phyloP scores from a whole-genome alignment of 176 grass and related monocot genomes.

The Triticum timopheevii region DNA sequence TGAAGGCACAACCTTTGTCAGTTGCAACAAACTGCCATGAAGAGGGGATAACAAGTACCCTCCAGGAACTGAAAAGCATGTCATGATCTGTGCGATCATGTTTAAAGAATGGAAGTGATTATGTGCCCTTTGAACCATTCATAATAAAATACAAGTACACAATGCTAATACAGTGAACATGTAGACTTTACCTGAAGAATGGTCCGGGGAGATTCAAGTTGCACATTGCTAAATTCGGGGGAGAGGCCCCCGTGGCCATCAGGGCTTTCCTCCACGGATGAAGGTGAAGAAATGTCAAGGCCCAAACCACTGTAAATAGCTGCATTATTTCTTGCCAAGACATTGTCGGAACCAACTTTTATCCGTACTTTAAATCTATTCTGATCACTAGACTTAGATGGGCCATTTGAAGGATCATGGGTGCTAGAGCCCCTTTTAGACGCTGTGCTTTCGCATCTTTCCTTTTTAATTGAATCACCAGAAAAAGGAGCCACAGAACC shows the following conservation, averaged over 20 bases:
- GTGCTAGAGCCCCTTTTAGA: constrained; percentile 35
- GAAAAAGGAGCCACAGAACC: constrained; percentile 28
- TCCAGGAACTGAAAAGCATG: constrained; percentile 71
- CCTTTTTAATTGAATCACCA: constrained; percentile 59
- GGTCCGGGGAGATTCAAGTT: constrained; percentile 71
- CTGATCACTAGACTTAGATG: constrained; percentile 52
- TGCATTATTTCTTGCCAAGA: constrained; percentile 70
- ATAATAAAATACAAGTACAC: constrained; percentile 21
- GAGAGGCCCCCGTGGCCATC: constrained; percentile 54
- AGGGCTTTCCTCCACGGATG: constrained; percentile 82
- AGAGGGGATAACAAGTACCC: constrained; percentile 74
- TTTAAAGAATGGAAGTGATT: constrained; percentile 30
- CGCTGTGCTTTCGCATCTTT: constrained; percentile 33
- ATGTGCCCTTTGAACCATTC: constrained; percentile 19
- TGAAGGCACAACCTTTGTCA: constrained; percentile 51
- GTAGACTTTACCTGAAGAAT: constrained; percentile 80
- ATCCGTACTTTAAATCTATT: constrained; percentile 95
- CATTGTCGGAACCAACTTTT: constrained; percentile 79
- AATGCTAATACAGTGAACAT: constrained; percentile 20
- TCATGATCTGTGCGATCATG: constrained; percentile 73
- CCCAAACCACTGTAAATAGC: constrained; percentile 91
- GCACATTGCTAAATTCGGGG: constrained; percentile 52
- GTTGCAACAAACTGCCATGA: constrained; percentile 47
- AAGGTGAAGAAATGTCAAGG: constrained; percentile 89
- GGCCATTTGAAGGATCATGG: constrained; percentile 48